Evolutionary conservation across 2,329 filamentous ascomycete species (phyloP), one percentile per base, ranked within the genome.

Genomic region (Penicillium sp.): DNA sequence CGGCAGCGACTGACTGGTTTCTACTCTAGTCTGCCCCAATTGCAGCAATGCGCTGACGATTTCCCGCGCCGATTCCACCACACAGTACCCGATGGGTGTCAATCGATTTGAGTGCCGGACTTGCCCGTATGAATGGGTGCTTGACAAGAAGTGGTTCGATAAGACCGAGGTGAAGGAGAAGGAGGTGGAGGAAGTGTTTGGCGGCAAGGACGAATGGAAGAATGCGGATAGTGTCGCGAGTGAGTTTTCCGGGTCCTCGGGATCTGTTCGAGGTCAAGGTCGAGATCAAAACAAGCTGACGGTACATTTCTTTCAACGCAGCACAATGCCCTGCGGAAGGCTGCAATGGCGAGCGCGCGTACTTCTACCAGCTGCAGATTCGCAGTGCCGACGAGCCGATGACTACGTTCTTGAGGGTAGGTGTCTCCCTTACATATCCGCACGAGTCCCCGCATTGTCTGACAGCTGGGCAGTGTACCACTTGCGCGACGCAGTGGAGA

Each of bases 331-430:
- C 86, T 17, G 82, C 82, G 48, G 82, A 89, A 27, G 77, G 77
- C 41, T 98, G 93, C 73, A 77, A 86, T 59, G 88, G 88, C 48
- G 77, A 81, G 45, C 81, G 88, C 71, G 93, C 93, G 3, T 94
- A 90, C 50, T 97, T 91, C 73, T 94, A 90, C 74, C 88, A 95
- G 75, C 82, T 97, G 56, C 93, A 98, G 77, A 97, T 97, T 70
- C 83, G 93, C 56, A 94, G 88, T 74, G 93, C 93, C 36, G 93
- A 98, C 71, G 93, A 98, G 76, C 93, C 93, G 45, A 96, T 95
- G 86, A 98, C 93, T 53, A 91, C 83, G 45, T 97, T 97, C 69
- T 94, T 84, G 71, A 93, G 89, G 79, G 86, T 87, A 59, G 39
- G 28, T 28, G 16, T 13, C 28, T 11, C 35, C 35, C 41, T 46